Base-by-base conservation (phyloP, 2,329 filamentous ascomycete genomes). In the Venturia pyrina region DNA sequence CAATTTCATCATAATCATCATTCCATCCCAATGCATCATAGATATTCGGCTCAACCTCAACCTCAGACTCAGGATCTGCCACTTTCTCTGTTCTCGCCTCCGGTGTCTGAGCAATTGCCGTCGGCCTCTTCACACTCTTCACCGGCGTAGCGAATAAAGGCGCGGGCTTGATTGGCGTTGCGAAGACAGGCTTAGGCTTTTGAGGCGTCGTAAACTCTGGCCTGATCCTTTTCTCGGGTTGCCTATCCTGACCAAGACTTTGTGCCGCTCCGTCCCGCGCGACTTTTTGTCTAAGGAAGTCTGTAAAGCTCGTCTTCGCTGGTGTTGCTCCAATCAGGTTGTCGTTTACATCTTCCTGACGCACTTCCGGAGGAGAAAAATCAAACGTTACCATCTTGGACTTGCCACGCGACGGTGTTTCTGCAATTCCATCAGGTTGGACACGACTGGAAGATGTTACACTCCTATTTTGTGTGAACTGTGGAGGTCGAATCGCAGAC, bases 11-110 rank as follows among this genome's bases (percentile, higher is more conserved):
- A 67, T 70, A 69, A 59, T 80, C 76, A 68, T 80, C 78, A 70
- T 80, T 75, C 79, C 79, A 81, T 34, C 79, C 79, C 64, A 81
- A 68, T 13, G 73, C 74, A 63, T 77, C 76, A 67, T 80, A 81
- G 61, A 81, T 77, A 28, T 70, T 72, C 19, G 67, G 56, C 64
- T 72, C 73, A 40, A 63, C 66, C 64, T 72, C 73, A 40, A 63
- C 66, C 34, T 67, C 67, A 3, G 66, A 63, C 19, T 66, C 41
- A n/a, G n/a, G 32, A 50, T 53, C 64, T 37, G 28, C 11, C 7
- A 43, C 2, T n/a, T 28, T 28, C 57, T 43, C 65, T 17, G 24
- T 17, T n/a, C 10, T 37, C 32, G 61, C 46, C 5, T 62, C 60
- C n/a, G 37, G 37, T 11, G 60, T 62, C 37, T 62, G 37, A 62